A percentile compares a stretch with the other conserved stretches of the same genome.
These are phyloP conservation scores for Andrographis paniculata DNA, from an alignment of 305 asterid genomes.

Conservation along the genomic window DNA sequence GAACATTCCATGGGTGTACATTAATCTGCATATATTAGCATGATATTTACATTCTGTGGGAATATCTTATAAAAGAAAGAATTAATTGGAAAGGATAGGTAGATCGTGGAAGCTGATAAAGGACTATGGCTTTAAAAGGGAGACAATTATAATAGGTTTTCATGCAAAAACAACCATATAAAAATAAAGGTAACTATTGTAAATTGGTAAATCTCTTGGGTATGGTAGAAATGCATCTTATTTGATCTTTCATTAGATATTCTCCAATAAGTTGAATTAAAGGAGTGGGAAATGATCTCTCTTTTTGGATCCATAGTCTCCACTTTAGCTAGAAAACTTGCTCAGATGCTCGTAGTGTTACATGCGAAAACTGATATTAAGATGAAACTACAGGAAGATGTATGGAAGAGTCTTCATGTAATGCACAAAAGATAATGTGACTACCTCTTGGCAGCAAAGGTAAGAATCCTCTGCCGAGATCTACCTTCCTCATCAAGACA, in stretches of 20 bases:
- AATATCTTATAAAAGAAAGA: too few species aligned
- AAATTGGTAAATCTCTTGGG: background rate
- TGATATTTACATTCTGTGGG: too few species aligned
- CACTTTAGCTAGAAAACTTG: slow-evolving; percentile 13
- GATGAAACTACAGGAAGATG: slow-evolving; percentile 11
- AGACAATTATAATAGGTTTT: too few species aligned
- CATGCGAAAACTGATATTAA: slow-evolving; percentile 1
- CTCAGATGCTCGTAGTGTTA: slow-evolving; percentile 6
- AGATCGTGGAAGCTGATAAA: too few species aligned
- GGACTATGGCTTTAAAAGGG: too few species aligned
- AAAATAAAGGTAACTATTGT: slow-evolving; percentile 1
- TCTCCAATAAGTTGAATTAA: background rate
- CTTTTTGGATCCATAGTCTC: background rate
- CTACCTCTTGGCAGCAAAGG: slow-evolving; percentile 95
- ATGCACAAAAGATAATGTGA: slow-evolving; percentile 18
- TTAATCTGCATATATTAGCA: too few species aligned
- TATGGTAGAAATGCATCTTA: slow-evolving; percentile 10
- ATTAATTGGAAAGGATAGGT: too few species aligned
- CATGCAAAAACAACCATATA: background rate
- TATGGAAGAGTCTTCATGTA: slow-evolving; percentile 13
- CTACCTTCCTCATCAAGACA: slow-evolving; percentile 96
- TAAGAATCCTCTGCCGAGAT: slow-evolving; percentile 93
- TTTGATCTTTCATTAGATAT: slow-evolving; percentile 7
- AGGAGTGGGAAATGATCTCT: background rate
- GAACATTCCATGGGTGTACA: background rate